Conservation (phyloP, 2,329 filamentous ascomycete genomes). For the Hortaea werneckii region DNA sequence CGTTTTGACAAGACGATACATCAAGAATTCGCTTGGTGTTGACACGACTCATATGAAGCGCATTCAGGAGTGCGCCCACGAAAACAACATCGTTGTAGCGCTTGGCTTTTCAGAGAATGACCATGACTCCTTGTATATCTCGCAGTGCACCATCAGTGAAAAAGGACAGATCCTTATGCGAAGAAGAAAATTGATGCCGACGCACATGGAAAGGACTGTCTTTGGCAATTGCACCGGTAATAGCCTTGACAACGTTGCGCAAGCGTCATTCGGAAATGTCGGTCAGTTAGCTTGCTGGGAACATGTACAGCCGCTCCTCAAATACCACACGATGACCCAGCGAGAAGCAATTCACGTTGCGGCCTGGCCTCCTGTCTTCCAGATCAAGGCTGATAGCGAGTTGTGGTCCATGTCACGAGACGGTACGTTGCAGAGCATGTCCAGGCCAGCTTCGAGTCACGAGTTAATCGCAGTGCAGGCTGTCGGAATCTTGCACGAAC, state of each 20-base stretch:
- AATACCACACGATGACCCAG: conserved; percentile 31
- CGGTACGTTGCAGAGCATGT: neutral
- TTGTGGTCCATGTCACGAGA: conserved; percentile 28
- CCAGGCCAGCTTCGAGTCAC: neutral
- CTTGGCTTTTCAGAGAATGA: conserved; percentile 33
- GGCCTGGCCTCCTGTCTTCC: conserved; percentile 31
- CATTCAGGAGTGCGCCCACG: conserved; percentile 29
- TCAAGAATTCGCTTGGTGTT: conserved; percentile 33
- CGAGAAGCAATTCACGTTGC: conserved; percentile 32
- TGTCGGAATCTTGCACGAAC: conserved; percentile 39
- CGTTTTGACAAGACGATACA: conserved; percentile 31
- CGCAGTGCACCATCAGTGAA: conserved; percentile 28
- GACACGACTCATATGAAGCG: conserved; percentile 34
- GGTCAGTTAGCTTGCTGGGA: conserved; percentile 31
- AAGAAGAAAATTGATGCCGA: conserved; percentile 34
- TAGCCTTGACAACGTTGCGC: conserved; percentile 21
- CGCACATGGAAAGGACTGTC: conserved; percentile 35
- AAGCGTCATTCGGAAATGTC: conserved; percentile 21
- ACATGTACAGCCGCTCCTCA: conserved; percentile 33
- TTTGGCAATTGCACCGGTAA: conserved; percentile 30
- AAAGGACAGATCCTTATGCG: conserved; percentile 27
- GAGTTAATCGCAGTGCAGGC: conserved; percentile 12
- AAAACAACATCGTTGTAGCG: conserved; percentile 26
- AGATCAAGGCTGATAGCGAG: conserved; percentile 19
- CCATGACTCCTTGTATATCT: conserved; percentile 31